Evolutionary conservation across 2,329 filamentous ascomycete genomes (phyloP), one percentile per base, ranked within the genome.

Genomic region (Penicillium concentricum): DNA sequence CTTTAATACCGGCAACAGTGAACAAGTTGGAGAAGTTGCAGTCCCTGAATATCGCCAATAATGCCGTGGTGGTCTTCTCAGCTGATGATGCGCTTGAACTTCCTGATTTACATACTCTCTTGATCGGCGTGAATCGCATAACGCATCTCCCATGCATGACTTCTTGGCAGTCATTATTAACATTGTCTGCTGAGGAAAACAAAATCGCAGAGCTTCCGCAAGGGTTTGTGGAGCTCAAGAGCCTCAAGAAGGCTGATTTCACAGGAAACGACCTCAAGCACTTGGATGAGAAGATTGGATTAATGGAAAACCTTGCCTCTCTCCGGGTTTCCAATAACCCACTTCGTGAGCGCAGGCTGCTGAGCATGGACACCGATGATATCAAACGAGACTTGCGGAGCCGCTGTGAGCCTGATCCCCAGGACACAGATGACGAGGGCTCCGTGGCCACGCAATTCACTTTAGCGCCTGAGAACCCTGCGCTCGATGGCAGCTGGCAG

Each of bases 291-390:
- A 87, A 86, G 61, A 84, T 97, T 56, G 89, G 88, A 5, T 78
- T 84, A 26, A 96, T 97, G 91, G 85, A 91, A 6, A 86, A 77
- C 43, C 77, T 99, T 10, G 82, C 86, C 20, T 87, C 87, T 69
- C 82, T 97, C 41, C 86, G 87, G 5, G 79, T 99, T 32, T 87
- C 87, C 42, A 92, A 91, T n/a, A 99, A 99, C 67, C 94, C 94
- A 0, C 78, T 99, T 15, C 83, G 90, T 15, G 92, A 97, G 70
- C 92, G 89, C 70, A 96, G 92, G 70, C 91, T 94, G 64, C 79
- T 92, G 15, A 88, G 85, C 0, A 90, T 95, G 76, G 83, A 83
- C 22, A 92, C 90, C 0, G 89, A 91, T 15, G 89, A 94, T 52
- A 78, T 97, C 60, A 96, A 96, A 74, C 83, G 84, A 41, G 85